Conservation (phyloP, 805 yeast genomes). For the Candida taoyuanica region DNA sequence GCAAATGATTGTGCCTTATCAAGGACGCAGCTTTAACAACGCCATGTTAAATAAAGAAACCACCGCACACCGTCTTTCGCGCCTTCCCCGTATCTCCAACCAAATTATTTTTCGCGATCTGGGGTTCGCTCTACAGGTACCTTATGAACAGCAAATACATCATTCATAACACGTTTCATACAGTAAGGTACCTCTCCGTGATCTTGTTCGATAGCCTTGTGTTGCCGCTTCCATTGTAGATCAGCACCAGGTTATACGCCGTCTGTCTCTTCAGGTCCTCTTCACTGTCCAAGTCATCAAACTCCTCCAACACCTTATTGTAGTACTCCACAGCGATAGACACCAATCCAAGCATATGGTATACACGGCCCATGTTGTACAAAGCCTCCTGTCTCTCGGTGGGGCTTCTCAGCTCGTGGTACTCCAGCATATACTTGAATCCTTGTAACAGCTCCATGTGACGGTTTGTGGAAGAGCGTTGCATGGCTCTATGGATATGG, state of each 20-base stretch:
- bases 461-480: conserved; percentile 78
- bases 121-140: no score
- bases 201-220: conserved; percentile 54
- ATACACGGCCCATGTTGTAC: conserved; percentile 80
- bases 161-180: conserved; percentile 4
- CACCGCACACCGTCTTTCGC: no score
- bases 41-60: no score
- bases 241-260: conserved; percentile 76
- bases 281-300: conserved; percentile 35
- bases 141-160: no score
- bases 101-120: no score
- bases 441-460: conserved; percentile 89
- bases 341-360: conserved; percentile 76
- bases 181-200: conserved; percentile 59
- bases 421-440: conserved; percentile 69
- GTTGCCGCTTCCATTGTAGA: conserved; percentile 76
- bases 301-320: conserved; percentile 49
- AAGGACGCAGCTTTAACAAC: no score
- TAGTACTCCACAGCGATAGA: conserved; percentile 73
- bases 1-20: no score
- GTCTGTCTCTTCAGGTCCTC: conserved; percentile 70
- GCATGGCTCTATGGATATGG: conserved; percentile 87
- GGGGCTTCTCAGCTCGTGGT: conserved; percentile 46
- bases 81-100: no score
- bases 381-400: conserved; percentile 70